These are phyloP conservation scores for Colletotrichum aenigma DNA, from an alignment of 2,329 filamentous ascomycete genomes.

Conservation along the genomic window DNA sequence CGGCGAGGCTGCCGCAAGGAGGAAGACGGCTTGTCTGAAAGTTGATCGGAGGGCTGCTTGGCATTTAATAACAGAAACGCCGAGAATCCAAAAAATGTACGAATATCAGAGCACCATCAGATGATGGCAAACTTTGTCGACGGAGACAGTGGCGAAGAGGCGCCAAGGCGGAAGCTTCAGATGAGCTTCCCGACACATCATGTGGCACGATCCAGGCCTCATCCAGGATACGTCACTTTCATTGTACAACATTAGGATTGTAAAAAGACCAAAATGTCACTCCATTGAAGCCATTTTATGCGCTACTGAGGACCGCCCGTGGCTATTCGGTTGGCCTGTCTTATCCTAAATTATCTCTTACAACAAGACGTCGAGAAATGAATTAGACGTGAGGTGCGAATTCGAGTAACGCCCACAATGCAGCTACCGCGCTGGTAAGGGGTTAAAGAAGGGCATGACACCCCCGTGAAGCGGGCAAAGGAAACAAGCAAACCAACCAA, in stretches of 20 bases:
- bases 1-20: not conserved
- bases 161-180: not conserved
- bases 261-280: not conserved
- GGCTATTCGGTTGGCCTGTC: not conserved
- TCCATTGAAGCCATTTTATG: not conserved
- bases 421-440: slow-evolving; percentile 1
- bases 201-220: not conserved
- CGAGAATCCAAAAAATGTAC: not conserved
- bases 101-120: not conserved
- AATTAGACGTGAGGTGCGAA: not conserved
- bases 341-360: not conserved
- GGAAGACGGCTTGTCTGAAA: not conserved
- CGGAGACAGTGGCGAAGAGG: not conserved
- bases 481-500: not conserved
- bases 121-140: not conserved
- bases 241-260: not conserved
- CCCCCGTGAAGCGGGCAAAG: not conserved
- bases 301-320: not conserved
- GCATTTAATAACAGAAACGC: not conserved
- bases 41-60: not conserved
- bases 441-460: not conserved
- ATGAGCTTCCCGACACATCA: not conserved
- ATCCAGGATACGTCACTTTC: not conserved
- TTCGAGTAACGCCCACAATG: not conserved
- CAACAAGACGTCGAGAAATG: not conserved